Percentiles rank a stretch among this genome's conserved stretches.
These are phyloP conservation scores for Pelargonium australe DNA, from an alignment of 441 rosid species.

Conservation along the genomic window DNA sequence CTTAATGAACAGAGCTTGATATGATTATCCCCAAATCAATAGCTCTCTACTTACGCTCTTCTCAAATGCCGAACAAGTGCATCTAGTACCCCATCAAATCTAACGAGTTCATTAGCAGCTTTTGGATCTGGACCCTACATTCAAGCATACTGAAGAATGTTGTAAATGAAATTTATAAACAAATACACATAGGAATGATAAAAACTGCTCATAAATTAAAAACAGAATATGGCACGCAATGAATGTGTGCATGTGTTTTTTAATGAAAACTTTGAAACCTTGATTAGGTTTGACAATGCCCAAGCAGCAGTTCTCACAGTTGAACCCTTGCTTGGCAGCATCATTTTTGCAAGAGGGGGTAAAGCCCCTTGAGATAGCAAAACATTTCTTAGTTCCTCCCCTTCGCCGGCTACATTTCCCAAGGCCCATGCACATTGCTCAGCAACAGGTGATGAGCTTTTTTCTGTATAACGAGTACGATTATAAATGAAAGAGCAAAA, in stretches of 20 bases:
- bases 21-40: slow-evolving; percentile 4
- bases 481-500: neutral
- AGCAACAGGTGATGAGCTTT: slow-evolving; percentile 77
- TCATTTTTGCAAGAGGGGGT: slow-evolving; percentile 87
- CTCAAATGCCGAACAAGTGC: slow-evolving; percentile 77
- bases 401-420: slow-evolving; percentile 97
- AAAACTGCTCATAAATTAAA: neutral
- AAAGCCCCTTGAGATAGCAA: slow-evolving; percentile 89
- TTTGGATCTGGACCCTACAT: slow-evolving; percentile 84
- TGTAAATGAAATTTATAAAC: slow-evolving; percentile 23
- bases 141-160: slow-evolving; percentile 27
- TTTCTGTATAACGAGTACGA: slow-evolving; percentile 46
- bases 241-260: neutral
- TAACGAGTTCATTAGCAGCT: slow-evolving; percentile 76
- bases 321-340: slow-evolving; percentile 83
- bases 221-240: neutral
- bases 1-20: neutral
- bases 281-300: slow-evolving; percentile 91
- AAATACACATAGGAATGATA: slow-evolving; percentile 4
- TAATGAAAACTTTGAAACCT: slow-evolving; percentile 42
- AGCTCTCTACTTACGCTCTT: slow-evolving; percentile 55
- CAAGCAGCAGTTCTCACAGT: slow-evolving; percentile 92
- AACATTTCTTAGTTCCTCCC: slow-evolving; percentile 79
- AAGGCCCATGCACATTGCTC: slow-evolving; percentile 98
- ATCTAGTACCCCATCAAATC: slow-evolving; percentile 63